Evolutionary conservation across 2,329 filamentous ascomycete species (phyloP).

Genomic region (Cryoendolithus antarcticus): DNA sequence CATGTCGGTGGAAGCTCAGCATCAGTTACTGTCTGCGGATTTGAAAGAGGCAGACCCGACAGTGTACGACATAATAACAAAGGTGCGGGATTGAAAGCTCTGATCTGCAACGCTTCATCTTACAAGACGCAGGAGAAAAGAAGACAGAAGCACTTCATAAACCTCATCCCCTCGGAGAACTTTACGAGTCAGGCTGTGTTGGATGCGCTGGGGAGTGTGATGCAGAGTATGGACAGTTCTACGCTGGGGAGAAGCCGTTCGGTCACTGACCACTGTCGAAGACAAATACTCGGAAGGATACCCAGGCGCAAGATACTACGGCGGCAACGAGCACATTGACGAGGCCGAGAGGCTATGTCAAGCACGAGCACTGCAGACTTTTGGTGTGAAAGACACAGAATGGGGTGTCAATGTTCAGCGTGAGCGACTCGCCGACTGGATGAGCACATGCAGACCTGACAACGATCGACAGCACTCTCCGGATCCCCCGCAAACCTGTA

Average conservation of each 20-base stretch:
- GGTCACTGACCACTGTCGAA: constrained; percentile 8
- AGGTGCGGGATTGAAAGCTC: constrained; percentile 41
- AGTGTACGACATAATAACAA: constrained; percentile 81
- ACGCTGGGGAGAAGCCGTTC: constrained; percentile 1
- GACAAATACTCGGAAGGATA: constrained; percentile 98
- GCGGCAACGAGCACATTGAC: constrained; percentile 93
- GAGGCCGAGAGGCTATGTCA: constrained; percentile 82
- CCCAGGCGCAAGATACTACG: constrained; percentile 90
- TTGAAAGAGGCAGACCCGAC: constrained; percentile 76
- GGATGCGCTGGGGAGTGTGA: constrained; percentile 82
- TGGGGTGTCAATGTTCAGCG: constrained; percentile 97
- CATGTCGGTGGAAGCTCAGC: constrained; percentile 35
- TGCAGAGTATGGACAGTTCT: constrained; percentile 60
- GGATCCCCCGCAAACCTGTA: constrained; percentile 94
- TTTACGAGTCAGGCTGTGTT: constrained; percentile 89
- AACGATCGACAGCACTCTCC: constrained; percentile 15
- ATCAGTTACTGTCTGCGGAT: constrained; percentile 66
- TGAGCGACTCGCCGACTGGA: constrained; percentile 29
- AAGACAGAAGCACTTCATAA: constrained; percentile 96
- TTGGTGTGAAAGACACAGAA: constrained; percentile 67
- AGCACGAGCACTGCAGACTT: constrained; percentile 76
- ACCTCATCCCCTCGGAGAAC: constrained; percentile 90
- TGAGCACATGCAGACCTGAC: constrained; percentile 4
- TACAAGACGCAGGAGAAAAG: constrained; percentile 62
- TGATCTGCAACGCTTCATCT: neutral